phyloP scores from a whole-genome alignment of 257 asterid species.

The Nicotiana noctiflora region DNA sequence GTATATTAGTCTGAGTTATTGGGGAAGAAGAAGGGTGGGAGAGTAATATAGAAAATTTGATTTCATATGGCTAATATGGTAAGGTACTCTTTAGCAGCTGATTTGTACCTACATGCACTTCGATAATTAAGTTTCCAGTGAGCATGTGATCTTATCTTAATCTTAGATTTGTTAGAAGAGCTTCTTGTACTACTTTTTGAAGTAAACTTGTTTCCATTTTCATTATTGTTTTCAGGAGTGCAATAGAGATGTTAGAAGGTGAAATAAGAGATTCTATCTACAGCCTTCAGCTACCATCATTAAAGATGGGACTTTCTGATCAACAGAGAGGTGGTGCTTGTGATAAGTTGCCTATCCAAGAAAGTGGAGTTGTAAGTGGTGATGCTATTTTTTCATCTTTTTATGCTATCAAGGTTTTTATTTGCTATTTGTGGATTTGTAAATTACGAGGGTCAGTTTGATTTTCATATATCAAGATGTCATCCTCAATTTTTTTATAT shows the following conservation, averaged over 20 bases:
- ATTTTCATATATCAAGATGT: neutral
- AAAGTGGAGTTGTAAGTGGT: constrained; percentile 37
- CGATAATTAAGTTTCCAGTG: neutral
- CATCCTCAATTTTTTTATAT: neutral
- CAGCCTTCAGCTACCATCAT: constrained; percentile 21
- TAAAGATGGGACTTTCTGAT: constrained; percentile 22
- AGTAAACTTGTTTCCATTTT: neutral
- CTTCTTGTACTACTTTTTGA: neutral
- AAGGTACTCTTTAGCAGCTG: too few species aligned
- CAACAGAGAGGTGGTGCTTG: constrained; percentile 34
- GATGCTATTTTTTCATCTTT: neutral
- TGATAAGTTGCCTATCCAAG: constrained; percentile 26
- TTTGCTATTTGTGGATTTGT: neutral
- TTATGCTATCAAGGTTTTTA: neutral
- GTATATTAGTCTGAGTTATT: too few species aligned
- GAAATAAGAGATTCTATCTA: constrained; percentile 45
- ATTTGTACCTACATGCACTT: too few species aligned
- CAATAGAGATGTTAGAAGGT: constrained; percentile 74
- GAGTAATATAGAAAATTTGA: too few species aligned
- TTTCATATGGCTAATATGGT: too few species aligned
- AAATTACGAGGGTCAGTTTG: neutral
- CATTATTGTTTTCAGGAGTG: constrained; percentile 47
- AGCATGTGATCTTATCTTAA: too few species aligned
- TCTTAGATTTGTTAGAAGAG: constrained; percentile 2
- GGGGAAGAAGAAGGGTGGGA: too few species aligned